A percentile compares a stretch with the other conserved stretches of the same genome.
These are phyloP conservation scores for Nectriaceae sp. DNA, from an alignment of 2,329 filamentous ascomycete genomes.

Conservation along the genomic window DNA sequence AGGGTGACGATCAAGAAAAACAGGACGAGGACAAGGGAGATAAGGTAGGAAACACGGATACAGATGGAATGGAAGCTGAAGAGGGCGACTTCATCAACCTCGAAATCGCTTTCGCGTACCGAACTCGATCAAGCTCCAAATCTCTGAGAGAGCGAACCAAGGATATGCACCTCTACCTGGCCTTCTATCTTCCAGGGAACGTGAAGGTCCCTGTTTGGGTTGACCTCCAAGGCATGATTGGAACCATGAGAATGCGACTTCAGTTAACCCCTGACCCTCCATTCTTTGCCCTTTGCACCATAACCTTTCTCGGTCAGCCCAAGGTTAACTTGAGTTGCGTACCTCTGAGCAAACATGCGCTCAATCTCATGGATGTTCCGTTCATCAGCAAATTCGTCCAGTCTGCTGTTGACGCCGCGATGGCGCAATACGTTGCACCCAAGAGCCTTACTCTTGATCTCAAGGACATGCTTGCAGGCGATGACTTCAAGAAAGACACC, in stretches of 20 bases:
- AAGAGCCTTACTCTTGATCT: constrained; percentile 74
- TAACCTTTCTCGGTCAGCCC: constrained; percentile 75
- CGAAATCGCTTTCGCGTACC: constrained; percentile 74
- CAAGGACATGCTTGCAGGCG: constrained; percentile 76
- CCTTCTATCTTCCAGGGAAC: constrained; percentile 66
- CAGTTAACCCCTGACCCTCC: constrained; percentile 76
- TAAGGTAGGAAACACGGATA: constrained; percentile 33
- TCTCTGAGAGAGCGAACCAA: constrained; percentile 71
- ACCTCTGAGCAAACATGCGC: constrained; percentile 66
- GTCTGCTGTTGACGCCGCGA: constrained; percentile 70
- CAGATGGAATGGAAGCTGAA: constrained; percentile 69
- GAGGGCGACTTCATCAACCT: constrained; percentile 79
- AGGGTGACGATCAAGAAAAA: constrained; percentile 30
- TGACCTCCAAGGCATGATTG: constrained; percentile 71
- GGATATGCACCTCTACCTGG: constrained; percentile 64
- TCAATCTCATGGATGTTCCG: constrained; percentile 76
- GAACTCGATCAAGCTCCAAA: constrained; percentile 61
- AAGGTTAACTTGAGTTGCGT: constrained; percentile 71
- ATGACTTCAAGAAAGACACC: constrained; percentile 79
- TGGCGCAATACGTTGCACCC: constrained; percentile 75
- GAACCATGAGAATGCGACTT: constrained; percentile 67
- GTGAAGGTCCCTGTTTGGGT: constrained; percentile 69
- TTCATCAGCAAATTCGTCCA: constrained; percentile 76
- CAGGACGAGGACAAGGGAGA: background rate
- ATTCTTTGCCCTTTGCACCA: constrained; percentile 73